Evolutionary conservation across 2,329 filamentous ascomycete species (phyloP), one percentile per base, ranked within the genome.

Genomic region (Colletotrichum abscissum): DNA sequence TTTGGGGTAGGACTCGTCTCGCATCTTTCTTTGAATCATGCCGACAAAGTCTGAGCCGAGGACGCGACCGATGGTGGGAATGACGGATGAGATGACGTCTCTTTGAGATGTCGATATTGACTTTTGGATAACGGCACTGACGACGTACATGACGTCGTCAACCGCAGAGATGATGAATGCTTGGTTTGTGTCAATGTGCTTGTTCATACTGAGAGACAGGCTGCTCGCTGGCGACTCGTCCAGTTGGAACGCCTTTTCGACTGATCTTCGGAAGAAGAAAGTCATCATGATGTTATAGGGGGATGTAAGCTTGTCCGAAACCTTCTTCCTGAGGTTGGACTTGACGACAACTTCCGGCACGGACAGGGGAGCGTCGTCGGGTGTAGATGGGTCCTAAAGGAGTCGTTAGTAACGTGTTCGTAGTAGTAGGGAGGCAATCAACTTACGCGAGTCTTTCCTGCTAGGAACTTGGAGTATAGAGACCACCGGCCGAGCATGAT

Each of bases 141-240:
- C 94, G 78, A 99, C 98, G 83, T 98, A 99, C 96, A 99, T 98
- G 79, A 98, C 95, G 84, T 98, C 97, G 85, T 99, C 97, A 9
- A 99, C 95, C 0, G 96, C 95, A 2, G 95, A 95, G 56, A 97
- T 96, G 78, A 99, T 98, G 79, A 94, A 97, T 0, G 97, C 97
- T 3, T 95, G 90, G 77, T 95, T 95, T 71, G 92, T 90, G 65
- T 93, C 91, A 56, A 98, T 87, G 4, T 92, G 87, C 78, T 89
- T 93, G 78, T 89, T 92, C 55, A 92, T 87, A 79, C 92, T 94
- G 42, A 99, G 86, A 0, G 94, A 93, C 24, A 99, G 86, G 24
- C 95, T 95, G 1, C 88, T 84, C 0, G 42, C 42, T 22, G 97
- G 97, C 24, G 92, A 90, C 81, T 99, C 97, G 80, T 99, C 97